Percentiles rank a stretch among this genome's conserved stretches.
phyloP scores from a whole-genome alignment of 805 yeast genomes.

The Ogataea methanolica region DNA sequence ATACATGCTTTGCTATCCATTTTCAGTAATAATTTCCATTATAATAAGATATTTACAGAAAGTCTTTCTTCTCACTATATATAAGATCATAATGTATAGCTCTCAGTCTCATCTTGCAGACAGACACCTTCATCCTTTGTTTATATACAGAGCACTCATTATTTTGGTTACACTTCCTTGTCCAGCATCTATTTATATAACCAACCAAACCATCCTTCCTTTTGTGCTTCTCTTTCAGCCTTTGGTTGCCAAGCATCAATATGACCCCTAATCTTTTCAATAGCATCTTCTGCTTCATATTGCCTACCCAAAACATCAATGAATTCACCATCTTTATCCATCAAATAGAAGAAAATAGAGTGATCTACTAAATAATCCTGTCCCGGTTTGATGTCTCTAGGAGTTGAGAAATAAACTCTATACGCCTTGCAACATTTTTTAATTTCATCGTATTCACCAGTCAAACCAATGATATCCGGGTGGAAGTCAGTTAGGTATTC shows the following conservation, averaged over 20 bases:
- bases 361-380: conserved; percentile 97
- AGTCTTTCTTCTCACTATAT: no score
- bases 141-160: no score
- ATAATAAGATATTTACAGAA: background rate
- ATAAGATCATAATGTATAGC: no score
- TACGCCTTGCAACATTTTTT: conserved; percentile 82
- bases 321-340: conserved; percentile 98
- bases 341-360: conserved; percentile 91
- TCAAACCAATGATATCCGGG: conserved; percentile 81
- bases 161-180: no score
- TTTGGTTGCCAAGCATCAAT: conserved; percentile 72
- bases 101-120: no score
- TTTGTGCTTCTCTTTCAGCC: conserved; percentile 61
- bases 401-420: conserved; percentile 97
- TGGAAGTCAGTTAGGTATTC: conserved; percentile 87
- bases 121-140: no score
- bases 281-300: conserved; percentile 73
- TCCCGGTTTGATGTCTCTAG: conserved; percentile 88
- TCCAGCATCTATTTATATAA: conserved; percentile 37
- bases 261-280: conserved; percentile 69
- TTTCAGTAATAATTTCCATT: background rate
- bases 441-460: conserved; percentile 84
- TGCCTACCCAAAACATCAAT: conserved; percentile 94
- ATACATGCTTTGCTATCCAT: background rate
- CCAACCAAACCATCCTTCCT: conserved; percentile 56